Base-by-base conservation (phyloP, 331 rosid genomes). In the Rhamnella rubrinervis region DNA sequence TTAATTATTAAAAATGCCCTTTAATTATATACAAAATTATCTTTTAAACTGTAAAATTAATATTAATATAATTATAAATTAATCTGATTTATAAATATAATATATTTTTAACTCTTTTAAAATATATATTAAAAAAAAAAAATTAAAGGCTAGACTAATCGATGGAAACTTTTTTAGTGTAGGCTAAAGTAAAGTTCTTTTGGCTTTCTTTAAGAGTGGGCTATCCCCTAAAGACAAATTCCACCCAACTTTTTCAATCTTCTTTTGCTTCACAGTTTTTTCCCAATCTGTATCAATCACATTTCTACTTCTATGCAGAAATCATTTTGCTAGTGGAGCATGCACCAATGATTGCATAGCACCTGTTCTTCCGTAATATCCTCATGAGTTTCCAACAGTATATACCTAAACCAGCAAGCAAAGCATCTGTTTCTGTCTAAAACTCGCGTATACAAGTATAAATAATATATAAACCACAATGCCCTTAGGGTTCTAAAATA, bases 161-260 rank as follows among this genome's bases (percentile, higher is more conserved):
- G 40, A 71, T 66, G 75, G 55, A 50, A 46, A 56, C 77, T 71
- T 57, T 61, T 56, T 55, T 3, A 5, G 28, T 66, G 5, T 19
- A 58, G 55, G 21, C 15, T 68, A 66, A 66, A 74, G 70, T 62
- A 61, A 46, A 40, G 59, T 62, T 59, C 59, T 65, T 58, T 71
- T 12, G 31, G 67, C 23, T 71, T 76, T 70, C 76, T 81, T 81
- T 52, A 46, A n/a, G 17, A 60, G 85, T 72, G 76, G 52, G 76
- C 73, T 53, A 76, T 74, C 62, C 67, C 67, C 49, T 59, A 80
- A 76, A 72, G 81, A 59, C 61, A 52, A 58, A 68, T 72, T 81
- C 73, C 78, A 38, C 31, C 61, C 19, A 6, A 58, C 66, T 21
- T 80, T 67, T 31, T 23, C 23, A 23, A 21, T 18, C 59, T 65